Conservation (phyloP, 148 eudicot species). For the Nepenthes mirabilis region DNA sequence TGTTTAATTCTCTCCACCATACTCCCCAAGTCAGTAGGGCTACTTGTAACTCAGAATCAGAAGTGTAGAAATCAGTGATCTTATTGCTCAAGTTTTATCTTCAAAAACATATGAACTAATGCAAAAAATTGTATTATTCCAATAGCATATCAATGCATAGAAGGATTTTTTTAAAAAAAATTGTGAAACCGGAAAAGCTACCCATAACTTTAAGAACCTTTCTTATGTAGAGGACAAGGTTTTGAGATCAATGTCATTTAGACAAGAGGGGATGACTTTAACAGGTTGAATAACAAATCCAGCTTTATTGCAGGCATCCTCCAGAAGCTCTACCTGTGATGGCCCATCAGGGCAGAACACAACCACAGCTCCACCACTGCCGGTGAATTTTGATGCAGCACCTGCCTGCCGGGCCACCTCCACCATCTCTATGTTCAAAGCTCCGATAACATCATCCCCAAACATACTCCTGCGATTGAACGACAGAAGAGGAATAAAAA, state of each 20-base stretch:
- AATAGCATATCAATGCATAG: too few relatives aligned
- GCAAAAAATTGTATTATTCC: too few relatives aligned
- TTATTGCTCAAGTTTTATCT: too few relatives aligned
- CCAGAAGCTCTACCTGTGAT: slow-evolving; percentile 43
- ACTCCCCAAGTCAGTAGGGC: too few relatives aligned
- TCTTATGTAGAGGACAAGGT: slow-evolving; percentile 19
- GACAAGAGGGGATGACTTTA: slow-evolving; percentile 39
- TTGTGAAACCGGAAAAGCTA: too few relatives aligned
- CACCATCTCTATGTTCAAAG: slow-evolving; percentile 74
- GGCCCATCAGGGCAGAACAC: slow-evolving; percentile 68
- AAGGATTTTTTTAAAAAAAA: too few relatives aligned
- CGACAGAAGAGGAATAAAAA: not conserved
- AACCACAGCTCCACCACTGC: slow-evolving; percentile 94
- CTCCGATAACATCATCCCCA: slow-evolving; percentile 81
- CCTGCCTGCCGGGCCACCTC: slow-evolving; percentile 67
- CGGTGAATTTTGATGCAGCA: slow-evolving; percentile 89
- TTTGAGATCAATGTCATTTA: slow-evolving; percentile 42
- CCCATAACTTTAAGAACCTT: not conserved
- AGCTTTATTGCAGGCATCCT: slow-evolving; percentile 51
- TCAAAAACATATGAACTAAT: too few relatives aligned
- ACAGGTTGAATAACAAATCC: slow-evolving; percentile 60
- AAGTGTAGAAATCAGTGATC: too few relatives aligned
- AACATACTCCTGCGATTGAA: slow-evolving; percentile 31
- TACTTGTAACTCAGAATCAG: too few relatives aligned
- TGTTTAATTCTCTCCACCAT: too few relatives aligned